Base-by-base conservation (phyloP, 2,329 filamentous ascomycete genomes). In the Aspergillus bombycis region DNA sequence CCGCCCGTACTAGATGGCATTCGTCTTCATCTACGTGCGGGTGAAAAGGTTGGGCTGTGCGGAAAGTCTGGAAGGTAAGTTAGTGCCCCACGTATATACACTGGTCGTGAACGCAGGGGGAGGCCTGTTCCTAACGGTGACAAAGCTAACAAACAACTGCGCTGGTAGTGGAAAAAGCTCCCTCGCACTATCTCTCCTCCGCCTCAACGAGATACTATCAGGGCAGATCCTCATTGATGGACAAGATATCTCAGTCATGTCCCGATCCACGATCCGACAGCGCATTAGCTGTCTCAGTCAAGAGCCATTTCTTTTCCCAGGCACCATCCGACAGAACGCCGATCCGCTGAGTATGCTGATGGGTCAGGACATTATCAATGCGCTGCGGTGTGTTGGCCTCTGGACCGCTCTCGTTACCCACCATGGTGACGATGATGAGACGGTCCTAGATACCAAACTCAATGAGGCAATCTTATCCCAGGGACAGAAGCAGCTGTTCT, bases 401-500 rank as follows among this genome's bases (percentile, higher is more conserved):
- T 75, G 72, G 71, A 23, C 65, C 36, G 41, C 67, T 23, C 63
- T 74, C 46, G 26, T 50, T 14, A 14, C 46, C 46, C 26, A 50
- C 46, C 36, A 32, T 26, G 21, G 23, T 26, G 23, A 45, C 23
- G 4, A 54, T 53, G 53, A 19, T 57, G 23, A 50, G 26, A 19
- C 50, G 66, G 68, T 32, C 67, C 65, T 78, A 10, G 70, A 74
- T 57, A 23, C 55, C 4, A 57, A 48, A 11, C 30, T 87, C 66
- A 72, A 75, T 19, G 70, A 77, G 0, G 78, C 79, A 1, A 74
- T 74, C n/a, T 81, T 92, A n/a, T 91, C 89, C 0, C 89, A 92
- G 71, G 90, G 90, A 16, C 90, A 93, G 74, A 85, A 89, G 10
- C 90, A 93, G 75, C 86, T 92, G 0, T 84, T 93, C 26, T 91